Conservation (phyloP, 2,329 filamentous ascomycete genomes). For the Talaromyces sp. region DNA sequence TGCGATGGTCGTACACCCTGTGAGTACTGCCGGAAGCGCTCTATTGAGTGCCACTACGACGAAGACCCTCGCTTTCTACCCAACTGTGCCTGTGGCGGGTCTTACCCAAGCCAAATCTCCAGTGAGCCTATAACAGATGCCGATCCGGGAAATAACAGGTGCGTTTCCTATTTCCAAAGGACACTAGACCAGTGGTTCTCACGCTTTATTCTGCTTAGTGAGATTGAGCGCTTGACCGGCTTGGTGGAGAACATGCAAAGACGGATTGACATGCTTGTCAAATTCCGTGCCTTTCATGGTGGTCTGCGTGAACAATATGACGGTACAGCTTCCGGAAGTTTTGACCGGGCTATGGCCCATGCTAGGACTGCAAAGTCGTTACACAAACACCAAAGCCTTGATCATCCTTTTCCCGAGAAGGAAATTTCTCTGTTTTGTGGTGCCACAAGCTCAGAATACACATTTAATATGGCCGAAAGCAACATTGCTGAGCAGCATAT, state of each 20-base stretch:
- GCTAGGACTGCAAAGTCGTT: background rate
- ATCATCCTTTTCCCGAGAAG: background rate
- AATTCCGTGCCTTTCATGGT: background rate
- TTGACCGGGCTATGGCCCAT: background rate
- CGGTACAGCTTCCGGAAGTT: background rate
- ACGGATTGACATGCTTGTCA: background rate
- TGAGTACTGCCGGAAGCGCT: background rate
- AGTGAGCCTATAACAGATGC: background rate
- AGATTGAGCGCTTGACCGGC: slow-evolving; percentile 2
- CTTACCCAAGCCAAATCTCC: background rate
- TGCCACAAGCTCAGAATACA: background rate
- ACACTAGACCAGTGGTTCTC: background rate
- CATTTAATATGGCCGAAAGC: background rate
- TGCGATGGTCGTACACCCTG: background rate
- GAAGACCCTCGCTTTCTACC: background rate
- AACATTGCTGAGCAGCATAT: background rate
- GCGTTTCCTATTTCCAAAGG: background rate
- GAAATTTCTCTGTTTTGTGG: background rate
- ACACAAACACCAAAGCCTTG: background rate
- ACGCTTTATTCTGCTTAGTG: background rate
- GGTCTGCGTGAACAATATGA: background rate
- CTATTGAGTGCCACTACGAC: slow-evolving; percentile 4
- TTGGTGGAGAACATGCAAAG: slow-evolving; percentile 1
- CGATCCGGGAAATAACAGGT: background rate
- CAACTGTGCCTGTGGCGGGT: background rate